Conservation (phyloP, 2,329 filamentous ascomycete species). For the Aotearoamyces nothofagi region DNA sequence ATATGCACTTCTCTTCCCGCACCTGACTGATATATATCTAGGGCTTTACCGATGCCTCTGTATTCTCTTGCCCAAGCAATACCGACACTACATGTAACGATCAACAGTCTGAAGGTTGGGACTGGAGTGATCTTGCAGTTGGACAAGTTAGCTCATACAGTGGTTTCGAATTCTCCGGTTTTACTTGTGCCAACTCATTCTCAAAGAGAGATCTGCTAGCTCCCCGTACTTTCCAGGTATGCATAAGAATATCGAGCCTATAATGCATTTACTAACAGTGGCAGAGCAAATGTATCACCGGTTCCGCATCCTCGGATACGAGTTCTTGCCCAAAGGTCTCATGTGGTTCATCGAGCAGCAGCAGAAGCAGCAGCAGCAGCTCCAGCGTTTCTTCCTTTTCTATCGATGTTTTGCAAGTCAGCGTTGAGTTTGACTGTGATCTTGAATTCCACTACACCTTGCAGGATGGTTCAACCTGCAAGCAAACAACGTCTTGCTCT, state of each 20-base stretch:
- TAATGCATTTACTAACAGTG: slow-evolving; percentile 31
- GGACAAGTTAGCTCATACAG: slow-evolving; percentile 52
- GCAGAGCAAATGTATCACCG: slow-evolving; percentile 46
- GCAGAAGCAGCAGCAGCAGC: slow-evolving; percentile 22
- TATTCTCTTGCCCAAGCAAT: slow-evolving; percentile 56
- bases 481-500: slow-evolving; percentile 56
- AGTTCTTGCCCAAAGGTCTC: slow-evolving; percentile 40
- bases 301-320: slow-evolving; percentile 28
- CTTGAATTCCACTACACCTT: slow-evolving; percentile 80
- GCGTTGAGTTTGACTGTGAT: slow-evolving; percentile 59
- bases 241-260: slow-evolving; percentile 21
- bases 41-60: slow-evolving; percentile 32
- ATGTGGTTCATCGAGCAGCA: slow-evolving; percentile 28
- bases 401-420: slow-evolving; percentile 58
- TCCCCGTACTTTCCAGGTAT: slow-evolving; percentile 25
- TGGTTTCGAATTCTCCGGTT: slow-evolving; percentile 62
- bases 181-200: slow-evolving; percentile 47
- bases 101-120: slow-evolving; percentile 55
- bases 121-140: slow-evolving; percentile 48
- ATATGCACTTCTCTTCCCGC: background rate
- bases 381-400: slow-evolving; percentile 48
- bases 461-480: slow-evolving; percentile 70
- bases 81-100: slow-evolving; percentile 62
- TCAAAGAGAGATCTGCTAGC: slow-evolving; percentile 37
- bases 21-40: slow-evolving; percentile 10